Evolutionary conservation across 768 basidiomycete species (phyloP).

Genomic region (Tulasnella sp.): DNA sequence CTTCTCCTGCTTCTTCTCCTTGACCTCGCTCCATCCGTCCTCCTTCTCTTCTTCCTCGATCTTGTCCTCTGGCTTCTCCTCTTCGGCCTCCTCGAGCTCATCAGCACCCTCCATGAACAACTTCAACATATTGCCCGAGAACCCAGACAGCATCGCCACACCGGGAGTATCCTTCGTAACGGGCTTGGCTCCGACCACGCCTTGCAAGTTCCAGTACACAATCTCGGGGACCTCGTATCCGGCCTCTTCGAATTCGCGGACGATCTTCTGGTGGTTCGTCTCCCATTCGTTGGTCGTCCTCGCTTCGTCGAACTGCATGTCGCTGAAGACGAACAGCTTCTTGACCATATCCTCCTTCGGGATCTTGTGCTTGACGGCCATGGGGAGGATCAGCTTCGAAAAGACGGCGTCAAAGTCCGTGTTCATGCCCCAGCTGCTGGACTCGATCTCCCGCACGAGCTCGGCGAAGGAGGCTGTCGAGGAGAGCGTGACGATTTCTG

Average conservation of each 20-base stretch:
- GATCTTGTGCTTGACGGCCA: conserved; percentile 61
- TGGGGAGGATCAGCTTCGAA: conserved; percentile 61
- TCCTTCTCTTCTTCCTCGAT: conserved; percentile 43
- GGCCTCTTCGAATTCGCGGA: conserved; percentile 57
- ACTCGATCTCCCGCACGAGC: conserved; percentile 47
- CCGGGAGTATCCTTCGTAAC: conserved; percentile 59
- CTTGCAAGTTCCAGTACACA: conserved; percentile 68
- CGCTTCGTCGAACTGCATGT: conserved; percentile 74
- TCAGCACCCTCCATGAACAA: conserved; percentile 64
- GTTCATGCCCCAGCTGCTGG: conserved; percentile 56
- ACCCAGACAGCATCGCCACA: conserved; percentile 71
- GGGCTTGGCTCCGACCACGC: conserved; percentile 48
- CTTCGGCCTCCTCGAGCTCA: conserved; percentile 45
- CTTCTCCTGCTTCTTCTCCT: conserved; percentile 43
- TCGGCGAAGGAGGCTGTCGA: conserved; percentile 45
- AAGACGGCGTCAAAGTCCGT: conserved; percentile 69
- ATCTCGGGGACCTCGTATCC: conserved; percentile 76
- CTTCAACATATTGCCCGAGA: conserved; percentile 70
- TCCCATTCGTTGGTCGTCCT: conserved; percentile 49
- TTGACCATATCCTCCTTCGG: conserved; percentile 73
- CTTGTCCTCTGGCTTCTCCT: conserved; percentile 36
- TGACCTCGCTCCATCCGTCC: conserved; percentile 44
- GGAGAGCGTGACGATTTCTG: conserved; percentile 57
- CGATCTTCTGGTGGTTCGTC: conserved; percentile 65
- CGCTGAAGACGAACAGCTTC: conserved; percentile 74